These are phyloP conservation scores for Colletotrichum ledebouriae DNA, from an alignment of 2,329 filamentous ascomycete genomes.

Conservation along the genomic window DNA sequence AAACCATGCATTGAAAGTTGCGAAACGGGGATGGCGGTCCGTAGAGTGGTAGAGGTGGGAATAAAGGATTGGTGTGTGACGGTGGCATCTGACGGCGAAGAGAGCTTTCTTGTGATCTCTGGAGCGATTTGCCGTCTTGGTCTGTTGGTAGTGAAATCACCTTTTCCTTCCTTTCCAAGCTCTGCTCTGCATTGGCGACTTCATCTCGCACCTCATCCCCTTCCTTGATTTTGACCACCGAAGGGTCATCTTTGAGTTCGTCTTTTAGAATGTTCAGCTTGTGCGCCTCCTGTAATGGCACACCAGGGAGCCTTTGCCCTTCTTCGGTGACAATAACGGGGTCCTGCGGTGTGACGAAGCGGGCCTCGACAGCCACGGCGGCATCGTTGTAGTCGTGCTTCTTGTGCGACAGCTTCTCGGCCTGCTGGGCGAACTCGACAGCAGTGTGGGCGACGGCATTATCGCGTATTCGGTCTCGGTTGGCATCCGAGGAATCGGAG, in stretches of 20 bases:
- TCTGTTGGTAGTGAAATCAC: constrained; percentile 46
- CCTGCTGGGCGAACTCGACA: constrained; percentile 72
- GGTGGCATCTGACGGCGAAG: constrained; percentile 68
- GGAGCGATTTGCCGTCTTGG: constrained; percentile 52
- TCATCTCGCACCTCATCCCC: constrained; percentile 47
- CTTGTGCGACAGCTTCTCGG: constrained; percentile 67
- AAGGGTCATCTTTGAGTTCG: constrained; percentile 53
- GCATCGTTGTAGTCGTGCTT: constrained; percentile 46
- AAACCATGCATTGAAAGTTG: constrained; percentile 73
- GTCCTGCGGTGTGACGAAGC: constrained; percentile 77
- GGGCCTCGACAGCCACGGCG: constrained; percentile 71
- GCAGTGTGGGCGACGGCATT: constrained; percentile 56
- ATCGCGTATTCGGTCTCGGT: constrained; percentile 36
- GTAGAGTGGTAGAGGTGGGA: constrained; percentile 87
- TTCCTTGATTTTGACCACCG: constrained; percentile 43
- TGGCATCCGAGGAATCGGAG: constrained; percentile 35
- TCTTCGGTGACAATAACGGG: constrained; percentile 78
- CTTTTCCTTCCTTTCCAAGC: constrained; percentile 46
- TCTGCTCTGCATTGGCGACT: constrained; percentile 51
- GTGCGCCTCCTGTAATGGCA: constrained; percentile 77
- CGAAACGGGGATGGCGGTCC: constrained; percentile 78
- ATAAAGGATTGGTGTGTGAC: constrained; percentile 82
- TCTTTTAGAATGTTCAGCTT: constrained; percentile 76
- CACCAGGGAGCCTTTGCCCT: constrained; percentile 75
- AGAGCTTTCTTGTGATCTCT: constrained; percentile 62